Evolutionary conservation across 2,329 filamentous ascomycete genomes (phyloP).

Genomic region (Monosporascus sp.): DNA sequence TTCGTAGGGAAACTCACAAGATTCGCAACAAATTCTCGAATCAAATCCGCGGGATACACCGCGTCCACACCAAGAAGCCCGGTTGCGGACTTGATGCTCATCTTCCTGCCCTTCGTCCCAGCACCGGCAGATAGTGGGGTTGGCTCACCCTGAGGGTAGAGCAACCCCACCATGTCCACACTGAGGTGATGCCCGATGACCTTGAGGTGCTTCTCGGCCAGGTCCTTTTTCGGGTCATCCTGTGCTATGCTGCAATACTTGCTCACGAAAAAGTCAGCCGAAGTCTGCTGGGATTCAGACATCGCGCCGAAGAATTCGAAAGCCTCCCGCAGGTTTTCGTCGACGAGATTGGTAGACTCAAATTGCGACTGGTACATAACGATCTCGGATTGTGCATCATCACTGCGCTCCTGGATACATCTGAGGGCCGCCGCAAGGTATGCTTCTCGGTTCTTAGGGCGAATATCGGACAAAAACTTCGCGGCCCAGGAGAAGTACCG

Average conservation of each 20-base stretch:
- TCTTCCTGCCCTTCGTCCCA: conserved; percentile 8
- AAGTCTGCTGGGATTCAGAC: conserved; percentile 3
- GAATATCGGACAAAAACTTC: conserved; percentile 17
- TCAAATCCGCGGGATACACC: conserved; percentile 20
- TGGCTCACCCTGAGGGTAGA: conserved; percentile 5
- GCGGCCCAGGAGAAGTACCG: conserved; percentile 23
- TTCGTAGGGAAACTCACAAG: conserved; percentile 13
- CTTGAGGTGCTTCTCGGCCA: conserved; percentile 18
- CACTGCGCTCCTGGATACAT: conserved; percentile 18
- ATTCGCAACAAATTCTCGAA: conserved; percentile 18
- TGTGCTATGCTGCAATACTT: conserved; percentile 14
- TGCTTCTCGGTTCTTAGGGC: conserved; percentile 16
- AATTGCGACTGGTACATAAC: conserved; percentile 23
- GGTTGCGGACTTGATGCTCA: conserved; percentile 19
- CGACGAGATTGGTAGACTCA: conserved; percentile 10
- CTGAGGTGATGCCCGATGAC: conserved; percentile 17
- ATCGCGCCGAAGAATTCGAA: conserved; percentile 16
- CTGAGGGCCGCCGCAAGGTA: conserved; percentile 22
- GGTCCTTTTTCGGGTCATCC: conserved; percentile 5
- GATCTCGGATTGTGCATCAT: conserved; percentile 19
- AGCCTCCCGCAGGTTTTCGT: conserved; percentile 15
- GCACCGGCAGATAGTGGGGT: background rate
- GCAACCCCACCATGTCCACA: conserved; percentile 15
- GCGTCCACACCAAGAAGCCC: conserved; percentile 20
- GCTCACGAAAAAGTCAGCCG: conserved; percentile 13